phyloP scores from a whole-genome alignment of 2,329 filamentous ascomycete genomes.

The Periconia sp. region DNA sequence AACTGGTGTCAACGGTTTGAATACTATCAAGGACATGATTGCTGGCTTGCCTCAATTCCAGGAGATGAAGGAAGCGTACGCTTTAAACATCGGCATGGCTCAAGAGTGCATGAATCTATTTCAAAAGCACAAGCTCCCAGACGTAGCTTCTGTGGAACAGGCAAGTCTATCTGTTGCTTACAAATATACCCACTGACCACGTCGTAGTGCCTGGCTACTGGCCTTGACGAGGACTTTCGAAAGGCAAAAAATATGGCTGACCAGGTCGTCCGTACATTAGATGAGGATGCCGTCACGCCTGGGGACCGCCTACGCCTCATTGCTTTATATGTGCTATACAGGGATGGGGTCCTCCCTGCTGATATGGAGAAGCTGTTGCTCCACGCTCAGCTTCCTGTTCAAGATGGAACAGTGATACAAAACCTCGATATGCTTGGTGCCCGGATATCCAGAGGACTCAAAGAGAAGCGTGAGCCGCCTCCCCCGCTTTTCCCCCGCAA shows the following conservation, averaged over 20 bases:
- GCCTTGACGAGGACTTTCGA: slow-evolving; percentile 88
- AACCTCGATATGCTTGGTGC: slow-evolving; percentile 86
- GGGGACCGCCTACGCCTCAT: slow-evolving; percentile 84
- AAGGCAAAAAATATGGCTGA: slow-evolving; percentile 90
- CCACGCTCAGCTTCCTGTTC: slow-evolving; percentile 78
- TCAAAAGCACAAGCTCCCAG: slow-evolving; percentile 80
- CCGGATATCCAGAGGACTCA: slow-evolving; percentile 72
- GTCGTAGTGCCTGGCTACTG: slow-evolving; percentile 76
- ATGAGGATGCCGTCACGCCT: slow-evolving; percentile 75
- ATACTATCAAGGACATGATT: slow-evolving; percentile 96
- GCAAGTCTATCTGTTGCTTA: slow-evolving; percentile 36
- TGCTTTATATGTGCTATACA: slow-evolving; percentile 83
- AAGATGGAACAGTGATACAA: slow-evolving; percentile 73
- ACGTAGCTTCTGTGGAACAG: slow-evolving; percentile 88
- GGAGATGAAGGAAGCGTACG: slow-evolving; percentile 93
- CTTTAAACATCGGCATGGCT: slow-evolving; percentile 93
- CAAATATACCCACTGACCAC: slow-evolving; percentile 4
- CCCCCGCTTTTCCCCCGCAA: slow-evolving; percentile 76
- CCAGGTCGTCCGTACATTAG: slow-evolving; percentile 83
- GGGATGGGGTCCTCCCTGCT: slow-evolving; percentile 81
- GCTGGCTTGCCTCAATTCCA: slow-evolving; percentile 93
- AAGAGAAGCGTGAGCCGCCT: slow-evolving; percentile 72
- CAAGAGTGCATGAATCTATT: slow-evolving; percentile 97
- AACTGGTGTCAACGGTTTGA: slow-evolving; percentile 83
- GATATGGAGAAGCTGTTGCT: slow-evolving; percentile 85